Evolutionary conservation across 2,329 filamentous ascomycete species (phyloP).

Genomic region (Xylariaceae sp.): DNA sequence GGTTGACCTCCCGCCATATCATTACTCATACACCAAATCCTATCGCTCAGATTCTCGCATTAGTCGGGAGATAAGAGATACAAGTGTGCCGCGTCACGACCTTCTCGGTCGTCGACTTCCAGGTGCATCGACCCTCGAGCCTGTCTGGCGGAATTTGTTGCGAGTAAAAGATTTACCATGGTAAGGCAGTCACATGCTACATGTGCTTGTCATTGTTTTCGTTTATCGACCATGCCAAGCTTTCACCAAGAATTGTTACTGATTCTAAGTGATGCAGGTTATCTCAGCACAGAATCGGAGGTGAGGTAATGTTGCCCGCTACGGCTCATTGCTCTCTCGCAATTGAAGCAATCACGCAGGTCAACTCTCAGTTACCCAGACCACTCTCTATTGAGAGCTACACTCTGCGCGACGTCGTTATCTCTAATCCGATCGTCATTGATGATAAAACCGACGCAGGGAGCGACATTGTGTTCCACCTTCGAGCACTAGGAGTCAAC

Average conservation of each 20-base stretch:
- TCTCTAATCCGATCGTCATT: neutral
- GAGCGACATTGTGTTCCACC: neutral
- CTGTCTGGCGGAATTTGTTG: constrained; percentile 1
- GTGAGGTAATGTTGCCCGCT: neutral
- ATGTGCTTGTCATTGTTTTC: too few relatives aligned
- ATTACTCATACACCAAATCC: neutral
- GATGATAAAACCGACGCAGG: constrained; percentile 1
- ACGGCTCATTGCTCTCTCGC: neutral
- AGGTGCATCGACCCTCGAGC: neutral
- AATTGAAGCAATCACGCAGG: constrained; percentile 1
- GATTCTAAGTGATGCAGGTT: too few relatives aligned
- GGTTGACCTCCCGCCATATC: constrained; percentile 1
- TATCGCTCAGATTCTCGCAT: neutral
- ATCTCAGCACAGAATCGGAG: neutral
- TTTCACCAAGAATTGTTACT: too few relatives aligned
- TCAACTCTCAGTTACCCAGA: neutral
- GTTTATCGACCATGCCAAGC: too few relatives aligned
- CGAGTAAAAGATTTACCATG: constrained; percentile 3
- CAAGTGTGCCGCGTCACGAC: neutral
- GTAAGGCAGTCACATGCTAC: too few relatives aligned
- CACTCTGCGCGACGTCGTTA: neutral
- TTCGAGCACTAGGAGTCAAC: too few relatives aligned
- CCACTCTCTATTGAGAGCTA: neutral
- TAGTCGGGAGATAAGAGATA: neutral
- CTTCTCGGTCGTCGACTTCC: constrained; percentile 1